phyloP scores from a whole-genome alignment of 2,329 filamentous ascomycete genomes.

The Fusarium liriodendri region DNA sequence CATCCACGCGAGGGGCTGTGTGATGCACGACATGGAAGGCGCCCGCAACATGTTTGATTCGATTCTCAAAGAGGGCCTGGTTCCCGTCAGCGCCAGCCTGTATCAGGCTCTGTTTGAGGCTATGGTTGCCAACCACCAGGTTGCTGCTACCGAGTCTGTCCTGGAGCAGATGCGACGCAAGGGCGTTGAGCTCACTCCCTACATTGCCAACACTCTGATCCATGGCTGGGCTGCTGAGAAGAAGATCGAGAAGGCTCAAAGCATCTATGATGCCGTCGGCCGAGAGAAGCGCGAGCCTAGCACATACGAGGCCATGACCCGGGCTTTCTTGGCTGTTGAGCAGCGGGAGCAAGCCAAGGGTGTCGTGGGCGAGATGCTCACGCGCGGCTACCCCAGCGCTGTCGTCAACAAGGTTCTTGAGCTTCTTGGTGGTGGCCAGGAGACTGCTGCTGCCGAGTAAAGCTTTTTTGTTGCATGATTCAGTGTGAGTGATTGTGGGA shows the following conservation, averaged over 20 bases:
- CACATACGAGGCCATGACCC: conserved; percentile 98
- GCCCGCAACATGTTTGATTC: conserved; percentile 85
- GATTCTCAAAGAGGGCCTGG: conserved; percentile 74
- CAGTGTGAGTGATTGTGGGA: conserved; percentile 12
- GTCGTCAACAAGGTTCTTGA: conserved; percentile 95
- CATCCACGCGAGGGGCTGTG: conserved; percentile 95
- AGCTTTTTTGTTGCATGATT: conserved; percentile 9
- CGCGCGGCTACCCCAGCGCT: conserved; percentile 88
- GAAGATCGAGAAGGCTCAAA: conserved; percentile 81
- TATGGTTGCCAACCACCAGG: conserved; percentile 94
- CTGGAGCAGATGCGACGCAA: conserved; percentile 80
- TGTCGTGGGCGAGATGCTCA: conserved; percentile 91
- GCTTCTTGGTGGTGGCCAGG: conserved; percentile 74
- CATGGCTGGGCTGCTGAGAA: conserved; percentile 93
- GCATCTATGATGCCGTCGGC: conserved; percentile 83
- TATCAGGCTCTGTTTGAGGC: conserved; percentile 98
- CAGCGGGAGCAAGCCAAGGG: conserved; percentile 79
- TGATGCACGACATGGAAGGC: conserved; percentile 88
- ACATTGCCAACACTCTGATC: conserved; percentile 98
- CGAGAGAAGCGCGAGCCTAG: conserved; percentile 89
- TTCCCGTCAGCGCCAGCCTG: conserved; percentile 83
- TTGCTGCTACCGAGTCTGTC: conserved; percentile 79
- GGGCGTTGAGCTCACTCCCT: conserved; percentile 88
- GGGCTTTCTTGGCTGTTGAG: conserved; percentile 88
- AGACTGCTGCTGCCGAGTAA: conserved; percentile 47